Percentiles rank a stretch among this genome's conserved stretches.
Conservation (phyloP, 176 grass and related monocot genomes). For the Triticum monococcum region DNA sequence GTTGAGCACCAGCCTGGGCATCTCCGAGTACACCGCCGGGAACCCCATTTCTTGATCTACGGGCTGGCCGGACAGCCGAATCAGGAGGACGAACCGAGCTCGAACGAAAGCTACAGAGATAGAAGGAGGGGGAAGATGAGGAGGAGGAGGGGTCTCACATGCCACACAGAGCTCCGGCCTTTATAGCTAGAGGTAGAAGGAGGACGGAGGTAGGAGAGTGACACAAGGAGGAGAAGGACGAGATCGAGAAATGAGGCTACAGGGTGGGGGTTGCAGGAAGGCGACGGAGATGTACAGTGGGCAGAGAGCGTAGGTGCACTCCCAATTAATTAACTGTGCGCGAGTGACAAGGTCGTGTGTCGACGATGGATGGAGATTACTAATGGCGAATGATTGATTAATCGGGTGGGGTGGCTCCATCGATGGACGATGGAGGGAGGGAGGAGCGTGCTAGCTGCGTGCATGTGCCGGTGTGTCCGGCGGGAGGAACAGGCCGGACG, state of each 20-base stretch:
- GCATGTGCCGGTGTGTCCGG: not conserved
- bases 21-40: slow-evolving; percentile 60
- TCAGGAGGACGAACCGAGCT: no score
- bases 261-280: not conserved
- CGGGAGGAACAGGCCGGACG: not conserved
- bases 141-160: not conserved
- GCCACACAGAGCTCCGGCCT: not conserved
- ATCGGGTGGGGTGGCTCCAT: not conserved
- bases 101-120: no score
- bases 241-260: not conserved
- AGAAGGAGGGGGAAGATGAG: rapidly evolving
- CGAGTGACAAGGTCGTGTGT: not conserved
- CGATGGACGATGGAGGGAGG: not conserved
- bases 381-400: not conserved
- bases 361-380: not conserved
- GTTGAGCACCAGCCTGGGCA: slow-evolving; percentile 53
- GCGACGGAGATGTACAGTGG: not conserved
- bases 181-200: not conserved
- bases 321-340: not conserved
- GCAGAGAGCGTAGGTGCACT: not conserved
- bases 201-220: not conserved
- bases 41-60: slow-evolving; percentile 48
- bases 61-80: no score
- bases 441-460: not conserved
- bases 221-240: not conserved